Percentiles rank a stretch among this genome's conserved stretches.
These are phyloP conservation scores for Echites panduratus DNA, from an alignment of 257 asterid genomes.

Conservation along the genomic window DNA sequence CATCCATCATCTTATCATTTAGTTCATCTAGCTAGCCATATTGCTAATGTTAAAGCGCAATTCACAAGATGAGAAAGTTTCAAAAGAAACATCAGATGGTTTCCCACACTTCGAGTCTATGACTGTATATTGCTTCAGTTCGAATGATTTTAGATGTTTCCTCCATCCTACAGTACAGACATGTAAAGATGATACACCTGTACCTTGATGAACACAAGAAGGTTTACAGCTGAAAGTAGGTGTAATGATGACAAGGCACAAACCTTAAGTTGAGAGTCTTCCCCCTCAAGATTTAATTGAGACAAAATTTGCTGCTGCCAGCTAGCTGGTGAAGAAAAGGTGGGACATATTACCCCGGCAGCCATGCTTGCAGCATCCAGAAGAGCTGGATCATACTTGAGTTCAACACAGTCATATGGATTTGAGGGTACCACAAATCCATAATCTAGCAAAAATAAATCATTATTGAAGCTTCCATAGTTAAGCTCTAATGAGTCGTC, in stretches of 20 bases:
- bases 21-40: not conserved
- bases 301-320: constrained; percentile 67
- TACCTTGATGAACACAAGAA: not conserved
- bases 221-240: not conserved
- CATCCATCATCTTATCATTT: not conserved
- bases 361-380: constrained; percentile 96
- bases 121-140: not conserved
- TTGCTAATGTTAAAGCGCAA: not conserved
- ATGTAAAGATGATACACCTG: not conserved
- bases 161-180: not conserved
- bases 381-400: constrained; percentile 72
- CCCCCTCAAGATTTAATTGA: constrained; percentile 54
- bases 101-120: too few relatives aligned
- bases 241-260: not conserved
- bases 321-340: constrained; percentile 70
- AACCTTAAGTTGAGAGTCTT: constrained; percentile 75
- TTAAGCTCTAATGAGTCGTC: constrained; percentile 64
- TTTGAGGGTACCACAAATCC: constrained; percentile 81
- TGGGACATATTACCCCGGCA: constrained; percentile 63
- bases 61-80: too few relatives aligned
- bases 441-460: constrained; percentile 81
- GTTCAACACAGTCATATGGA: constrained; percentile 83
- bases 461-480: constrained; percentile 78
- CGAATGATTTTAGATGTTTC: not conserved
- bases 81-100: too few relatives aligned